A percentile compares a stretch with the other conserved stretches of the same genome.
These are phyloP conservation scores for Linnemannia elongata DNA, from an alignment of 192 early-diverging fungal genomes.

Conservation along the genomic window DNA sequence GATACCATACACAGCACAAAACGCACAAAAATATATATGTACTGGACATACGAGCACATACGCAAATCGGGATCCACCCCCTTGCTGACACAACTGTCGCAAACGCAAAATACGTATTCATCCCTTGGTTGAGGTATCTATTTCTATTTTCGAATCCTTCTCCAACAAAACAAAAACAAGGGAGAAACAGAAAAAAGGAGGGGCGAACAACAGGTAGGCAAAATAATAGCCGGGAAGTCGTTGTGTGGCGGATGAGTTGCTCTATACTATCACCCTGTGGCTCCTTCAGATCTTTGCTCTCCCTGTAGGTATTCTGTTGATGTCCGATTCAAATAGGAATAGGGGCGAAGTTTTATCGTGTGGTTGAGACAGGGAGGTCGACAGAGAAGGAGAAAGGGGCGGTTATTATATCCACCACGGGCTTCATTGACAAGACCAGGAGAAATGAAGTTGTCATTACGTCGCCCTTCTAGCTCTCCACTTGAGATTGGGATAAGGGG, in stretches of 20 bases:
- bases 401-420: background rate
- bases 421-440: background rate
- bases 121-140: background rate
- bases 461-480: too few relatives aligned
- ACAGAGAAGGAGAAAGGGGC: background rate
- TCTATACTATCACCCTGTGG: background rate
- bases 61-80: background rate
- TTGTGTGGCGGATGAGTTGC: background rate
- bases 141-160: background rate
- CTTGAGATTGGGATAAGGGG: background rate
- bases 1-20: background rate
- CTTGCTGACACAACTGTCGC: background rate
- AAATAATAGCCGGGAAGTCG: background rate
- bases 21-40: background rate
- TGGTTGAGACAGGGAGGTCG: background rate
- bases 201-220: too few relatives aligned
- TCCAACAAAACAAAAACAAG: background rate
- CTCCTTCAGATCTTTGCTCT: background rate
- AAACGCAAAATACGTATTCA: background rate
- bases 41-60: background rate
- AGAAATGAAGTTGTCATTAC: background rate
- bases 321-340: background rate
- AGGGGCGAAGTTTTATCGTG: background rate
- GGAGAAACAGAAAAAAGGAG: too few relatives aligned
- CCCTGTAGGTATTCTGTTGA: background rate